These are phyloP conservation scores for Trypanosoma grayi DNA, from an alignment of 208 protist species.

Conservation along the genomic window DNA sequence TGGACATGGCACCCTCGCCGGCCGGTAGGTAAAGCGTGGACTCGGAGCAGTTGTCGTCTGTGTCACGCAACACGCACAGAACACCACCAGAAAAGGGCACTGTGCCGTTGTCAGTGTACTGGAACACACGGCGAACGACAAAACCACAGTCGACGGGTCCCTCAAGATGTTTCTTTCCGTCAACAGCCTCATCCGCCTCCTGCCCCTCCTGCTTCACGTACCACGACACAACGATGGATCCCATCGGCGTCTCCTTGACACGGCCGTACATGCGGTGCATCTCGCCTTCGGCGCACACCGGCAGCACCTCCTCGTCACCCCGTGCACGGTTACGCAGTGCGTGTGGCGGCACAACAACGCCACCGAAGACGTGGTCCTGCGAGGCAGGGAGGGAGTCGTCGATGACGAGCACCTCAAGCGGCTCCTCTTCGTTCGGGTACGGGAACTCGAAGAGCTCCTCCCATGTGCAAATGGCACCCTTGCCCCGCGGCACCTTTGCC, in stretches of 20 bases:
- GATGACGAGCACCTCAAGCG: conserved; percentile 79
- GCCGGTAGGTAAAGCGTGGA: conserved; percentile 60
- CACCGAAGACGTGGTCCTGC: conserved; percentile 66
- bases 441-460: conserved; percentile 90
- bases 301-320: conserved; percentile 75
- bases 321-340: conserved; percentile 58
- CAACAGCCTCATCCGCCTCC: conserved; percentile 47
- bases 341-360: conserved; percentile 63
- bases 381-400: conserved; percentile 60
- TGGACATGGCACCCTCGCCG: conserved; percentile 35
- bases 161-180: conserved; percentile 65
- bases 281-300: conserved; percentile 59
- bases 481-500: conserved; percentile 72
- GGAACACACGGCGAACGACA: conserved; percentile 82
- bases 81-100: conserved; percentile 67
- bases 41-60: conserved; percentile 87
- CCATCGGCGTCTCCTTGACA: conserved; percentile 70
- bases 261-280: conserved; percentile 59
- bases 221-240: conserved; percentile 78
- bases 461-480: conserved; percentile 65
- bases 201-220: conserved; percentile 70
- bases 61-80: conserved; percentile 84
- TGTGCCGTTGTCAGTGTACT: conserved; percentile 86
- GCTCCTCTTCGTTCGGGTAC: conserved; percentile 76
- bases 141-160: conserved; percentile 70